Percentiles rank a stretch among this genome's conserved stretches.
Conservation (phyloP, 805 yeast species). For the Saturnispora gosingensis region DNA sequence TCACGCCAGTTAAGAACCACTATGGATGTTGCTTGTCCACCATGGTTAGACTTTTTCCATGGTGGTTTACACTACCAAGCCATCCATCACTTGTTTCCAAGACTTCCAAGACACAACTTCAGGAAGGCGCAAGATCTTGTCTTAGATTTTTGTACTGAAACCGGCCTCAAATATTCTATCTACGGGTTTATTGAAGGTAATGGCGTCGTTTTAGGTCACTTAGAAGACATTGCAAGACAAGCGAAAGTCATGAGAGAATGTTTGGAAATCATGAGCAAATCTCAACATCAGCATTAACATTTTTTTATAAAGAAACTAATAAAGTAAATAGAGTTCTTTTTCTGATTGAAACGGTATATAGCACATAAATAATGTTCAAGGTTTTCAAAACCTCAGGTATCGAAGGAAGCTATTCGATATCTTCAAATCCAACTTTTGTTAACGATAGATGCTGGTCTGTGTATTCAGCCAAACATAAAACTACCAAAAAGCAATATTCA, state of each 20-base stretch:
- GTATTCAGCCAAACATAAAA: constrained; percentile 70
- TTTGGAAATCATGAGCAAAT: constrained; percentile 40
- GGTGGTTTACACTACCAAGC: constrained; percentile 93
- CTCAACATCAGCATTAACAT: neutral
- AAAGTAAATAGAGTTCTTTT: neutral
- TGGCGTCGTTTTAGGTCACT: constrained; percentile 53
- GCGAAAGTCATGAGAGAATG: constrained; percentile 71
- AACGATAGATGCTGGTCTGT: constrained; percentile 76
- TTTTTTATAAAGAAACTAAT: neutral
- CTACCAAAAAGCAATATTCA: constrained; percentile 54
- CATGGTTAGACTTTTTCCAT: constrained; percentile 83
- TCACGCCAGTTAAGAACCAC: constrained; percentile 81
- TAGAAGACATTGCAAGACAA: constrained; percentile 72
- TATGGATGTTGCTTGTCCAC: constrained; percentile 92
- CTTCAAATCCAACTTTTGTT: constrained; percentile 58
- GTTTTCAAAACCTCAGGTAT: constrained; percentile 51
- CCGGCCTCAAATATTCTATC: constrained; percentile 71
- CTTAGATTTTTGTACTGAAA: constrained; percentile 61
- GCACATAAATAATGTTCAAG: constrained; percentile 35
- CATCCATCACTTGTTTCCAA: constrained; percentile 81
- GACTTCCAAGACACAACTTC: constrained; percentile 82
- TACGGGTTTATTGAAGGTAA: constrained; percentile 81
- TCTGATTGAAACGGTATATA: neutral
- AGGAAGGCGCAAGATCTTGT: constrained; percentile 66
- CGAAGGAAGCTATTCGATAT: constrained; percentile 56